A percentile compares a stretch with the other conserved stretches of the same genome.
Evolutionary conservation across 768 basidiomycete genomes (phyloP).

Genomic region (Panaeolus cyanescens): DNA sequence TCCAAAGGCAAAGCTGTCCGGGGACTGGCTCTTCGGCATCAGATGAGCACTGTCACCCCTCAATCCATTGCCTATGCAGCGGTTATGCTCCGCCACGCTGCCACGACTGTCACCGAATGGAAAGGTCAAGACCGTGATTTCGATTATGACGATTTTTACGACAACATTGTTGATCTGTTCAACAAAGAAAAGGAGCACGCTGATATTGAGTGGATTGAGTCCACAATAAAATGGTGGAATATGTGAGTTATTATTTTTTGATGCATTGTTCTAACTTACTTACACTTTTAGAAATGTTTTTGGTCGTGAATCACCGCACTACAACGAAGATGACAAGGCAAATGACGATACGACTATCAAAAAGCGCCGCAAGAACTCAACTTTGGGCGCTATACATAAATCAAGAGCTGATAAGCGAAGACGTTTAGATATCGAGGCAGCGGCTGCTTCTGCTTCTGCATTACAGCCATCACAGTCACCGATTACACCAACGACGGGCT

Average conservation of each 20-base stretch:
- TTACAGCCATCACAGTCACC: too few relatives aligned
- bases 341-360: too few relatives aligned
- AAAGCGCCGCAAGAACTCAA: too few relatives aligned
- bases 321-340: too few relatives aligned
- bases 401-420: too few relatives aligned
- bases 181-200: background rate
- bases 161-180: background rate
- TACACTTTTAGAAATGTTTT: too few relatives aligned
- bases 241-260: background rate
- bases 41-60: background rate
- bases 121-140: background rate
- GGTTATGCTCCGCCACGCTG: background rate
- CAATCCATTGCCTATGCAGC: background rate
- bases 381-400: too few relatives aligned
- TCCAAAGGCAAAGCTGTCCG: background rate
- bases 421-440: too few relatives aligned
- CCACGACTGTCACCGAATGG: background rate
- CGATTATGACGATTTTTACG: background rate
- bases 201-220: background rate
- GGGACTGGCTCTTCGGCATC: background rate
- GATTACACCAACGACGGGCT: too few relatives aligned
- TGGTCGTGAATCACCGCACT: too few relatives aligned
- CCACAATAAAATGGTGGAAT: background rate
- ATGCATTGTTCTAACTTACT: too few relatives aligned
- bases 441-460: too few relatives aligned